Percentiles rank a stretch among this genome's conserved stretches.
These are phyloP conservation scores for Mycena latifolia DNA, from an alignment of 768 basidiomycete species.

Conservation along the genomic window DNA sequence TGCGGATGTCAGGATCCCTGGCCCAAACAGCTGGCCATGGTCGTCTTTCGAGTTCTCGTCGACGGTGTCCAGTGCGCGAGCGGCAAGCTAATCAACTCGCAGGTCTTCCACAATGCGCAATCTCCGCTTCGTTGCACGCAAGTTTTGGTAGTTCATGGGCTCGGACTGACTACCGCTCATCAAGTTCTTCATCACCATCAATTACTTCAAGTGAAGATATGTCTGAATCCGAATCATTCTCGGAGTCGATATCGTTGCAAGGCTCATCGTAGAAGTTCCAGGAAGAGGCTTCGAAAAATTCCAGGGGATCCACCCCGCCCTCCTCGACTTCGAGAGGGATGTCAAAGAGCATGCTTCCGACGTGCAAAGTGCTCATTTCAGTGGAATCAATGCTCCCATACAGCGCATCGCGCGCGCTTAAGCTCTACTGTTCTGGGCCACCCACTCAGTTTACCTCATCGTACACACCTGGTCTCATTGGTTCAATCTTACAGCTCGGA, in stretches of 20 bases:
- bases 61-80: background rate
- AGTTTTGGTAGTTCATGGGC: background rate
- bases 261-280: background rate
- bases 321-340: conserved; percentile 1
- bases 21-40: background rate
- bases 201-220: conserved; percentile 10
- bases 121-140: background rate
- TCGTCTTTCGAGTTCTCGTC: background rate
- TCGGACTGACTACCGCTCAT: background rate
- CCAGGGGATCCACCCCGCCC: conserved; percentile 4
- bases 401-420: conserved; percentile 2
- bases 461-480: no score
- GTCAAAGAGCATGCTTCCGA: background rate
- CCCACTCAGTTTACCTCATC: no score
- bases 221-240: background rate
- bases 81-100: background rate
- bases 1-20: background rate
- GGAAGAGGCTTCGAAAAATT: conserved; percentile 2
- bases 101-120: background rate
- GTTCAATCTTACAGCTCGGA: no score
- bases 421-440: no score
- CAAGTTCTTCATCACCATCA: background rate
- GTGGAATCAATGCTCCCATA: background rate
- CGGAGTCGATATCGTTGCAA: conserved; percentile 8
- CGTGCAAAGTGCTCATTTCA: background rate